A percentile compares a stretch with the other conserved stretches of the same genome.
Evolutionary conservation across 2,329 filamentous ascomycete species (phyloP).

Genomic region (Emergomyces orientalis): DNA sequence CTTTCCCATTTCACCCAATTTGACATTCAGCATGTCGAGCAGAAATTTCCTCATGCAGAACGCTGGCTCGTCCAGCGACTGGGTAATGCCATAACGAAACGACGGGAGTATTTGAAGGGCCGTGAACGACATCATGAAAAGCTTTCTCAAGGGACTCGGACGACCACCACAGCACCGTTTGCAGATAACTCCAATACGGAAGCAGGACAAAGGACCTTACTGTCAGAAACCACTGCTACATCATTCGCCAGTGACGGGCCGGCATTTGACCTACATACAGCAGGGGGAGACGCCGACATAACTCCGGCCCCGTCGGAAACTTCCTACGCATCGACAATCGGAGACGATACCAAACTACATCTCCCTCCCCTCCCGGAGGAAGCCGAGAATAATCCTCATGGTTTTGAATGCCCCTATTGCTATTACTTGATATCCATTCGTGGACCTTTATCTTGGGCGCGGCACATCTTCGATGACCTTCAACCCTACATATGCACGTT

Average conservation of each 20-base stretch:
- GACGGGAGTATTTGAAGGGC: constrained; percentile 32
- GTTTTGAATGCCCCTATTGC: constrained; percentile 36
- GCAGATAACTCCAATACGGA: neutral
- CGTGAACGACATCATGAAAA: constrained; percentile 27
- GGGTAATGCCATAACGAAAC: constrained; percentile 27
- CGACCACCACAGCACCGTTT: constrained; percentile 11
- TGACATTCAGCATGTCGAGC: constrained; percentile 18
- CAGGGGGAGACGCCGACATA: neutral
- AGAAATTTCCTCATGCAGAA: constrained; percentile 23
- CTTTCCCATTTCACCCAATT: constrained; percentile 10
- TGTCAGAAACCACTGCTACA: neutral
- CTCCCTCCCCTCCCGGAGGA: neutral
- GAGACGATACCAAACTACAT: neutral
- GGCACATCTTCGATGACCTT: constrained; percentile 33
- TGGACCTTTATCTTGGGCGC: constrained; percentile 26
- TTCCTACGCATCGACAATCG: neutral
- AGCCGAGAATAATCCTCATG: neutral
- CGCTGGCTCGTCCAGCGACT: constrained; percentile 20
- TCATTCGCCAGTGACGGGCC: neutral
- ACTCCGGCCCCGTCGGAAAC: neutral
- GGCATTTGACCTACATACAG: neutral
- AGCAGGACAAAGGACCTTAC: neutral
- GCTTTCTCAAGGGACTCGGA: constrained; percentile 21
- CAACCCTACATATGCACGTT: constrained; percentile 32
- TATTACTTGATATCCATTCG: constrained; percentile 27